These are phyloP conservation scores for Platanthera zijinensis DNA, from an alignment of 106 monocot species.

Conservation along the genomic window DNA sequence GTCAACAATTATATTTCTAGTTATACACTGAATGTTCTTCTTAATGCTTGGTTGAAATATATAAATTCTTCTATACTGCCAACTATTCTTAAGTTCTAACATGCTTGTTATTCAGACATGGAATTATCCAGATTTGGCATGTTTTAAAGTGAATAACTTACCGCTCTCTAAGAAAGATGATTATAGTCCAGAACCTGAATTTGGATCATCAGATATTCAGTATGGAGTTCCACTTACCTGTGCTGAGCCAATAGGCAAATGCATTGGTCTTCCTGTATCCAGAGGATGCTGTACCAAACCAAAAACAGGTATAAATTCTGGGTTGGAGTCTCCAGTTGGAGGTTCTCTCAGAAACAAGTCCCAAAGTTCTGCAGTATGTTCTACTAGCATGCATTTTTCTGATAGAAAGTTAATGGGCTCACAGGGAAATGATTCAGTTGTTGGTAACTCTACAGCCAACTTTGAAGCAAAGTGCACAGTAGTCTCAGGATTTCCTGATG, in stretches of 20 bases:
- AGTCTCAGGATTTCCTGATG: neutral
- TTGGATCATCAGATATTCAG: constrained; percentile 11
- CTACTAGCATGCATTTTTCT: constrained; percentile 42
- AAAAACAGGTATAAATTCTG: constrained; percentile 64
- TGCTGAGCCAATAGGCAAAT: constrained; percentile 19
- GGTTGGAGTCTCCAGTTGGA: constrained; percentile 37
- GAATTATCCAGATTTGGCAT: constrained; percentile 7
- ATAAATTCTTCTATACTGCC: neutral
- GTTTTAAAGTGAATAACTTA: constrained; percentile 14
- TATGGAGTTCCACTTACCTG: constrained; percentile 13
- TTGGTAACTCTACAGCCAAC: constrained; percentile 23
- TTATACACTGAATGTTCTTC: neutral
- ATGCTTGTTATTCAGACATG: constrained; percentile 21
- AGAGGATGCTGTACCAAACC: constrained; percentile 31
- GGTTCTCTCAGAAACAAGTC: constrained; percentile 42
- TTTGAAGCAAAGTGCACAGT: constrained; percentile 20
- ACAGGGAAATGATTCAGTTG: constrained; percentile 64
- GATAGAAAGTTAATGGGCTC: constrained; percentile 79
- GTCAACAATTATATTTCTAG: too few species aligned
- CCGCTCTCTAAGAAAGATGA: constrained; percentile 9
- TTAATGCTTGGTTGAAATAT: neutral
- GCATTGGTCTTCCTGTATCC: constrained; percentile 13
- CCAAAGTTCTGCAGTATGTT: constrained; percentile 46
- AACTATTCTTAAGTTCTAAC: constrained; percentile 1
- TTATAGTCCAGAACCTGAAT: constrained; percentile 11